Evolutionary conservation across 2,329 filamentous ascomycete species (phyloP).

Genomic region (Falciphora oryzae): DNA sequence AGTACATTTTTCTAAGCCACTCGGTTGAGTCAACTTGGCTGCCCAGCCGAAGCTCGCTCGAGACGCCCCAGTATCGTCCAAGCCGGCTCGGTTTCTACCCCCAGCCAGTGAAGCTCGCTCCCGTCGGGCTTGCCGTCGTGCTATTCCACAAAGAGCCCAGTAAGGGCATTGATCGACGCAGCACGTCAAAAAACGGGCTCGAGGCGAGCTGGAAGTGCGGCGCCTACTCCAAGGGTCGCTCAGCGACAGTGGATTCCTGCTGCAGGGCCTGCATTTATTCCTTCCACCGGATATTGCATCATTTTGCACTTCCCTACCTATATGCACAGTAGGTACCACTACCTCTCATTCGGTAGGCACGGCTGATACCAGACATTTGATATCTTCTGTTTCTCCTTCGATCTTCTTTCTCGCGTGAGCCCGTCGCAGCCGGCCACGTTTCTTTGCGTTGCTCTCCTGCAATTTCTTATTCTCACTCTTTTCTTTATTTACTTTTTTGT

Average conservation of each 20-base stretch:
- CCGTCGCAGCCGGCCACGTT: background rate
- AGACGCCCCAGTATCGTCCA: background rate
- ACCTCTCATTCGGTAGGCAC: no score
- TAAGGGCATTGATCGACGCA: background rate
- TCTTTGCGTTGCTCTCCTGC: background rate
- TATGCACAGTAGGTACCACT: background rate
- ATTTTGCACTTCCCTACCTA: background rate
- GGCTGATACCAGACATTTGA: background rate
- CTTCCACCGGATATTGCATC: background rate
- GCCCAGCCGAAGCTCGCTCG: background rate
- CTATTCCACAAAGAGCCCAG: background rate
- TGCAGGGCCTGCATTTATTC: background rate
- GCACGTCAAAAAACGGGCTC: background rate
- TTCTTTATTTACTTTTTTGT: constrained; percentile 1
- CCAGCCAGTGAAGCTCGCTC: background rate
- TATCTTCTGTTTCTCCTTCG: background rate
- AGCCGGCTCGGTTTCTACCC: background rate
- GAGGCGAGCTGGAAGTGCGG: no score
- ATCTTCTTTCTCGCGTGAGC: background rate
- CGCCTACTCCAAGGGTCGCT: background rate
- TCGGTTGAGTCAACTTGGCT: background rate
- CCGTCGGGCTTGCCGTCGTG: background rate
- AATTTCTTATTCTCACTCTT: background rate
- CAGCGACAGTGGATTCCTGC: background rate
- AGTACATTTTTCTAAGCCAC: background rate